Evolutionary conservation across 2,329 filamentous ascomycete species (phyloP).

Genomic region (Aspergillus pseudoviridinutans): DNA sequence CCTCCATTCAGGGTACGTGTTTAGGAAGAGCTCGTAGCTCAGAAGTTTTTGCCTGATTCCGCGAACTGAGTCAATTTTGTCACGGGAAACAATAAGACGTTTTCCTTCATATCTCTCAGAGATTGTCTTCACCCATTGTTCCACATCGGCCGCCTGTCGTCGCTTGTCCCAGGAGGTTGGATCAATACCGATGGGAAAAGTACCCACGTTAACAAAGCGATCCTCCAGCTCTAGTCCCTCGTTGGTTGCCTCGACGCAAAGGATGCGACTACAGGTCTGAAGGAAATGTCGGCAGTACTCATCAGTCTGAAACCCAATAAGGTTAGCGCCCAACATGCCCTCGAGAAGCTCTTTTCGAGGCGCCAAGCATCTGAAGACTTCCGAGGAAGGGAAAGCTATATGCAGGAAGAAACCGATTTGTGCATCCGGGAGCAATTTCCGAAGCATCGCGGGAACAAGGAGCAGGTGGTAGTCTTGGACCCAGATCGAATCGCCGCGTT

Average conservation of each 20-base stretch:
- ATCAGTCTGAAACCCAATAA: conserved; percentile 88
- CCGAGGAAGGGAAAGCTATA: conserved; percentile 90
- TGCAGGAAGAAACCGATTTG: conserved; percentile 97
- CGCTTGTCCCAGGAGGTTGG: conserved; percentile 69
- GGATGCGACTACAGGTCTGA: conserved; percentile 87
- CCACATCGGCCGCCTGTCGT: conserved; percentile 68
- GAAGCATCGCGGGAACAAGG: conserved; percentile 82
- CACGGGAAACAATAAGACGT: conserved; percentile 83
- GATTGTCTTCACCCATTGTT: conserved; percentile 74
- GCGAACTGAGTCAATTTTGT: conserved; percentile 89
- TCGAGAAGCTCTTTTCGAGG: conserved; percentile 82
- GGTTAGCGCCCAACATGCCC: conserved; percentile 87
- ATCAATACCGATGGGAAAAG: conserved; percentile 86
- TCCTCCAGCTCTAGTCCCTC: conserved; percentile 89
- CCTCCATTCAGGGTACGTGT: conserved; percentile 85
- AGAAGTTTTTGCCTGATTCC: conserved; percentile 91
- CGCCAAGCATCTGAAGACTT: conserved; percentile 89
- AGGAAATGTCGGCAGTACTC: conserved; percentile 94
- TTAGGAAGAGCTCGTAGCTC: conserved; percentile 88
- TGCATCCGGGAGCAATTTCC: conserved; percentile 79
- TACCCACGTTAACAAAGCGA: conserved; percentile 84
- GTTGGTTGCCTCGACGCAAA: conserved; percentile 83
- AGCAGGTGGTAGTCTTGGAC: conserved; percentile 93
- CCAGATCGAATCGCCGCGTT: conserved; percentile 89
- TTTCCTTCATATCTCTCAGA: conserved; percentile 82